Percentiles rank a stretch among this genome's conserved stretches.
These are phyloP conservation scores for Lentinula aciculospora DNA, from an alignment of 768 basidiomycete species.

Conservation along the genomic window DNA sequence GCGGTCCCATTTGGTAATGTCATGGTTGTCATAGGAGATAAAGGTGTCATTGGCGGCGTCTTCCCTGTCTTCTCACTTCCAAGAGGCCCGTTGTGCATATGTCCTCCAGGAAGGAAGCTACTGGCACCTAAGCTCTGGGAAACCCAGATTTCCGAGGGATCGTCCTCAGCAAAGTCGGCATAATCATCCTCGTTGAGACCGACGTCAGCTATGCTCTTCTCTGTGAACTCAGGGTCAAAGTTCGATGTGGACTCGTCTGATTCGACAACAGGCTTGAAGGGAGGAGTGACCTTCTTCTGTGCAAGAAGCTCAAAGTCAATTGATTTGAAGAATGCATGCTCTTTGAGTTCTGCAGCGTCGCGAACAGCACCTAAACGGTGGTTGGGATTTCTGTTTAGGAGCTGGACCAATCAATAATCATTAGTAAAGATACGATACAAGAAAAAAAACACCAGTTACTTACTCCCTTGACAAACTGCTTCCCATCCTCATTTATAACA, in stretches of 20 bases:
- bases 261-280: slow-evolving; percentile 97
- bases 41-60: slow-evolving; percentile 6
- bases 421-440: slow-evolving; percentile 6
- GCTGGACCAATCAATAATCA: slow-evolving; percentile 41
- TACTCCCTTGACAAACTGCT: slow-evolving; percentile 98
- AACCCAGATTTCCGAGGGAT: slow-evolving; percentile 47
- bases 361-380: slow-evolving; percentile 89
- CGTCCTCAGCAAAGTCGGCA: slow-evolving; percentile 20
- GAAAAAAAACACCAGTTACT: slow-evolving; percentile 26
- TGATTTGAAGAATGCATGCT: slow-evolving; percentile 86
- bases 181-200: slow-evolving; percentile 23
- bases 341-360: slow-evolving; percentile 92
- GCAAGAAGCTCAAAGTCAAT: slow-evolving; percentile 92
- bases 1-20: not conserved
- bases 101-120: slow-evolving; percentile 16
- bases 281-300: slow-evolving; percentile 87
- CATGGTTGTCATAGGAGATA: slow-evolving; percentile 4
- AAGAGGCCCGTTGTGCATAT: slow-evolving; percentile 74
- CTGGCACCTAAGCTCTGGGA: slow-evolving; percentile 35
- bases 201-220: slow-evolving; percentile 77
- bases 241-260: slow-evolving; percentile 98
- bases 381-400: slow-evolving; percentile 97
- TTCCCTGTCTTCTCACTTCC: slow-evolving; percentile 45
- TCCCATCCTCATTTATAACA: slow-evolving; percentile 95
- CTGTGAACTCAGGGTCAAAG: slow-evolving; percentile 97